Conservation (phyloP, 306 rosid genomes). For the Morella rubra region DNA sequence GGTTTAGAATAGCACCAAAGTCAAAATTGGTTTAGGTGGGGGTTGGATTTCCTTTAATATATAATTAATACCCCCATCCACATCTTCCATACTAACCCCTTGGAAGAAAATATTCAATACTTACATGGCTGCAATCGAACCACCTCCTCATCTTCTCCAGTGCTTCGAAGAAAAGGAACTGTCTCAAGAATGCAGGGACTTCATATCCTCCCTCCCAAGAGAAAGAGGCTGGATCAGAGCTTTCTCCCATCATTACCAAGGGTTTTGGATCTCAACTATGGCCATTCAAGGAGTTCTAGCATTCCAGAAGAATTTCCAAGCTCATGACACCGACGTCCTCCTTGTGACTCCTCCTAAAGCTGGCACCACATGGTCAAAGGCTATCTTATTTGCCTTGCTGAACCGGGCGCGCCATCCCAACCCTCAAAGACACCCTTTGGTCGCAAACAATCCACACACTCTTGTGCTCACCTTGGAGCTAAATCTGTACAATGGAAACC, state of each 20-base stretch:
- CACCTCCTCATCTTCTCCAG: slow-evolving; percentile 8
- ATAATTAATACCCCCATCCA: too few species aligned
- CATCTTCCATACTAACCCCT: neutral
- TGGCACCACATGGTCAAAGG: slow-evolving; percentile 16
- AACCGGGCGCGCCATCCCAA: neutral
- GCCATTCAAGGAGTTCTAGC: neutral
- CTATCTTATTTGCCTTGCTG: neutral
- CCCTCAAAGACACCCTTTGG: neutral
- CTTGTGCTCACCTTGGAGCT: neutral
- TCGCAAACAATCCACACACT: slow-evolving; percentile 6
- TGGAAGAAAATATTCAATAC: slow-evolving; percentile 2
- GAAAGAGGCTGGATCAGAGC: slow-evolving; percentile 27
- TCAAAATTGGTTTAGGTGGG: too few species aligned
- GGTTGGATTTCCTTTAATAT: too few species aligned
- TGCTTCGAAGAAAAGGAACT: slow-evolving; percentile 29
- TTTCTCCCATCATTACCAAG: slow-evolving; percentile 38
- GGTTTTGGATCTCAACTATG: slow-evolving; percentile 29
- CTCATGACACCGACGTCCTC: slow-evolving; percentile 3
- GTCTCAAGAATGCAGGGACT: slow-evolving; percentile 29
- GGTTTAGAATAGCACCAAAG: too few species aligned
- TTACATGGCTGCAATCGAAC: neutral
- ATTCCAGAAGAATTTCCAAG: neutral
- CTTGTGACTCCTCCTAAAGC: slow-evolving; percentile 3
- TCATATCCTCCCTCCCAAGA: slow-evolving; percentile 29
- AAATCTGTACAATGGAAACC: neutral